These are phyloP conservation scores for Papiliotrema fonsecae DNA, from an alignment of 1,284 basidiomycete species.

Conservation along the genomic window DNA sequence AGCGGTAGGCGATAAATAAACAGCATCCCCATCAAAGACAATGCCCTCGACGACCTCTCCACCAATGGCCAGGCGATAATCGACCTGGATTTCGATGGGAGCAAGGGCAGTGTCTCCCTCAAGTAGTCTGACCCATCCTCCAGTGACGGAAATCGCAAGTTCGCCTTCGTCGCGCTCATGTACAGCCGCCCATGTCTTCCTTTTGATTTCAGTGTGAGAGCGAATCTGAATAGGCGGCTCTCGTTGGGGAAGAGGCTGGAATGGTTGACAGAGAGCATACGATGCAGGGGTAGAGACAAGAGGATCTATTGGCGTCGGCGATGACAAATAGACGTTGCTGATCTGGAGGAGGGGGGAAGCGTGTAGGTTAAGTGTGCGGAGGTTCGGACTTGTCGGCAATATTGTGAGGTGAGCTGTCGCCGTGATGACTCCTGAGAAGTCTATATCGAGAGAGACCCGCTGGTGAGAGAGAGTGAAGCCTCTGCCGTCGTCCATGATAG, in stretches of 20 bases:
- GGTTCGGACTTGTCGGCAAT: constrained; percentile 35
- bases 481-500: constrained; percentile 6
- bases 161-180: constrained; percentile 91
- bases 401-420: constrained; percentile 44
- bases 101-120: constrained; percentile 29
- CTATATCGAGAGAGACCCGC: constrained; percentile 43
- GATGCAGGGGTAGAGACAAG: constrained; percentile 63
- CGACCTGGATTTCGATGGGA: constrained; percentile 43
- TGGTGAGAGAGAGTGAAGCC: constrained; percentile 30
- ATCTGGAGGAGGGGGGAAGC: constrained; percentile 41
- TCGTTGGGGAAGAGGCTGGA: constrained; percentile 31
- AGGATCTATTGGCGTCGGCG: constrained; percentile 33
- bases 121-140: constrained; percentile 58
- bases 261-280: constrained; percentile 61
- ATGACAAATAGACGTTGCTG: constrained; percentile 38
- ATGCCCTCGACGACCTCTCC: constrained; percentile 41
- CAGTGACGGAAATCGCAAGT: constrained; percentile 83
- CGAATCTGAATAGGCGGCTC: constrained; percentile 65
- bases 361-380: constrained; percentile 43
- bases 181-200: constrained; percentile 82
- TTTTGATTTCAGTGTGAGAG: constrained; percentile 87
- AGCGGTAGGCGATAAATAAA: constrained; percentile 82
- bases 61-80: constrained; percentile 39
- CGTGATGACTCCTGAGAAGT: constrained; percentile 24
- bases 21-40: constrained; percentile 57